A percentile compares a stretch with the other conserved stretches of the same genome.
These are phyloP conservation scores for Saccharomyces paradoxus DNA, from an alignment of 805 yeast genomes.

Conservation along the genomic window DNA sequence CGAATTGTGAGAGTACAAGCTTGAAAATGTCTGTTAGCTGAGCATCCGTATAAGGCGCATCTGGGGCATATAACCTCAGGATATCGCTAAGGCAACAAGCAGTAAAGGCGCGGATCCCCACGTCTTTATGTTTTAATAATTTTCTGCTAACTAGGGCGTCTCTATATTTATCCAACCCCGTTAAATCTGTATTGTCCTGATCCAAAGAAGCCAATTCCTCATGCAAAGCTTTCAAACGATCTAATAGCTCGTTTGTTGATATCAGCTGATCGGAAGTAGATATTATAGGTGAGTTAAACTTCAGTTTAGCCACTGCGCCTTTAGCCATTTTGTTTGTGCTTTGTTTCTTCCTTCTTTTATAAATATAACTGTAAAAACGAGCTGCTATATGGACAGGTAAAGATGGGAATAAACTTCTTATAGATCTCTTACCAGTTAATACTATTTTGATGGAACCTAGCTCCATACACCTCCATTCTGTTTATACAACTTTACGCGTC, in stretches of 20 bases:
- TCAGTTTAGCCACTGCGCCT: conserved; percentile 18
- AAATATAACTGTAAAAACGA: not conserved
- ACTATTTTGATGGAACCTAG: not conserved
- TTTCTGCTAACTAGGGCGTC: conserved; percentile 50
- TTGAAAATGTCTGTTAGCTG: conserved; percentile 60
- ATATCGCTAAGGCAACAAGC: conserved; percentile 74
- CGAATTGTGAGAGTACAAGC: conserved; percentile 56
- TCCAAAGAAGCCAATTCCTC: conserved; percentile 56
- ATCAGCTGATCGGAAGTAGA: conserved; percentile 52
- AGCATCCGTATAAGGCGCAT: conserved; percentile 70
- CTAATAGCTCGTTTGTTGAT: conserved; percentile 51
- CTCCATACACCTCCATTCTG: not conserved
- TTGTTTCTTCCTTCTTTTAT: not conserved
- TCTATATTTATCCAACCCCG: conserved; percentile 39
- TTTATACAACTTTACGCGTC: not conserved
- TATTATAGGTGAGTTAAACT: conserved; percentile 41
- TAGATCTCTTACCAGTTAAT: not conserved
- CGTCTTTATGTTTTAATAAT: conserved; percentile 50
- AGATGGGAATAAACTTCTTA: not conserved
- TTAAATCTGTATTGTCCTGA: conserved; percentile 48
- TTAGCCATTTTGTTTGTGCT: conserved; percentile 4
- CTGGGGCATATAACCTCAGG: conserved; percentile 73
- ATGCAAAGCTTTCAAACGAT: conserved; percentile 48
- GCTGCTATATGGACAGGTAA: not conserved
- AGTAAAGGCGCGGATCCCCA: conserved; percentile 59